phyloP scores from a whole-genome alignment of 1,139 yeast species.

The Suhomyces kunorum region DNA sequence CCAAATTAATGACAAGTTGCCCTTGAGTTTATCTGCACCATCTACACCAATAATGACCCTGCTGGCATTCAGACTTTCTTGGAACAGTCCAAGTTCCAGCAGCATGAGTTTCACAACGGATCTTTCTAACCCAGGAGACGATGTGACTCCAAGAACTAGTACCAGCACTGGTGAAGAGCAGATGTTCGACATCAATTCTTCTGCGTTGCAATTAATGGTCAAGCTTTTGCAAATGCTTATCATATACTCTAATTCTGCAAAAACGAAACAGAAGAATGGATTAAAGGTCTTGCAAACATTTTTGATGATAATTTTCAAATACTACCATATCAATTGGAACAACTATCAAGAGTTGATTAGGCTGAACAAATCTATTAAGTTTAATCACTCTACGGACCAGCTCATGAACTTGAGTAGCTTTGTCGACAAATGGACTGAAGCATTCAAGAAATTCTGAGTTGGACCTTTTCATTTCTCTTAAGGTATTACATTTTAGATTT shows the following conservation, averaged over 20 bases:
- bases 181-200: constrained; percentile 22
- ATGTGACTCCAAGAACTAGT: constrained; percentile 13
- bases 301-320: constrained; percentile 36
- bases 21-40: constrained; percentile 49
- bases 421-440: constrained; percentile 41
- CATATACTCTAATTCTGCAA: constrained; percentile 40
- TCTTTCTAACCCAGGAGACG: constrained; percentile 7
- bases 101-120: constrained; percentile 7
- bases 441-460: constrained; percentile 22
- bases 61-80: constrained; percentile 13
- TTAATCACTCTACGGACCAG: constrained; percentile 40
- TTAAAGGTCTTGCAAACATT: constrained; percentile 38
- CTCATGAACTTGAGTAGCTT: constrained; percentile 38
- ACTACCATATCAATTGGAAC: constrained; percentile 49
- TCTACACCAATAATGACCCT: constrained; percentile 41
- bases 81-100: constrained; percentile 11
- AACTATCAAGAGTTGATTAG: constrained; percentile 36
- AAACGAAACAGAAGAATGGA: constrained; percentile 34
- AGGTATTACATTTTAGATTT: constrained; percentile 1
- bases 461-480: constrained; percentile 2
- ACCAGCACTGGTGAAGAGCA: constrained; percentile 11
- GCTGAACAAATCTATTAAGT: constrained; percentile 38
- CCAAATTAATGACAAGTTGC: constrained; percentile 45
- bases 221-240: constrained; percentile 39
- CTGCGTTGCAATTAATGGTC: constrained; percentile 30